Conservation (phyloP, 352 stramenopile genomes). For the Aphanomyces astaci region DNA sequence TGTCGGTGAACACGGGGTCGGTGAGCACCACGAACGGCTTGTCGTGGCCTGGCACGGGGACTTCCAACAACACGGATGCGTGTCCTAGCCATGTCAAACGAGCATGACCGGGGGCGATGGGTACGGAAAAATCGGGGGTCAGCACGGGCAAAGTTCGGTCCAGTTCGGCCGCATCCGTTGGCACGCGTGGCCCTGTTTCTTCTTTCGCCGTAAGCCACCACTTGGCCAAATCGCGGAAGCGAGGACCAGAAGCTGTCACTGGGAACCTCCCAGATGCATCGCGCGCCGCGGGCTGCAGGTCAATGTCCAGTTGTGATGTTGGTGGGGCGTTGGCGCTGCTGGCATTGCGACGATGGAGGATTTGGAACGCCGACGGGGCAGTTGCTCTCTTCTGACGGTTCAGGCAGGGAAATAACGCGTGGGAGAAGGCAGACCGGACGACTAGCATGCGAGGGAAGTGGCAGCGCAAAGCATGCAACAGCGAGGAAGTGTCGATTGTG, state of each 20-base stretch:
- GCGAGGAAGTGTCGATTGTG: background rate
- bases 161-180: background rate
- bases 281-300: background rate
- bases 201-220: background rate
- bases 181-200: background rate
- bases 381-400: no score
- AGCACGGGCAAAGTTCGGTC: conserved; percentile 1
- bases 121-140: background rate
- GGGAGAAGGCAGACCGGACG: background rate
- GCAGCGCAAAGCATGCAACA: background rate
- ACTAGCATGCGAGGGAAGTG: background rate
- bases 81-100: conserved; percentile 41
- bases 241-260: background rate
- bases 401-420: no score
- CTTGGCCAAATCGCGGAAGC: conserved; percentile 4
- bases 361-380: no score
- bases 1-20: conserved; percentile 35
- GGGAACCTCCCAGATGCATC: background rate
- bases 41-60: conserved; percentile 9
- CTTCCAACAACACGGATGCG: conserved; percentile 36
- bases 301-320: background rate
- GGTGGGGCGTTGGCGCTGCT: background rate
- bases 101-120: conserved; percentile 1
- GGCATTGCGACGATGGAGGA: background rate
- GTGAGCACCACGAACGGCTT: conserved; percentile 33